Conservation (phyloP, 2,329 filamentous ascomycete genomes). For the Apiospora phragmitis region DNA sequence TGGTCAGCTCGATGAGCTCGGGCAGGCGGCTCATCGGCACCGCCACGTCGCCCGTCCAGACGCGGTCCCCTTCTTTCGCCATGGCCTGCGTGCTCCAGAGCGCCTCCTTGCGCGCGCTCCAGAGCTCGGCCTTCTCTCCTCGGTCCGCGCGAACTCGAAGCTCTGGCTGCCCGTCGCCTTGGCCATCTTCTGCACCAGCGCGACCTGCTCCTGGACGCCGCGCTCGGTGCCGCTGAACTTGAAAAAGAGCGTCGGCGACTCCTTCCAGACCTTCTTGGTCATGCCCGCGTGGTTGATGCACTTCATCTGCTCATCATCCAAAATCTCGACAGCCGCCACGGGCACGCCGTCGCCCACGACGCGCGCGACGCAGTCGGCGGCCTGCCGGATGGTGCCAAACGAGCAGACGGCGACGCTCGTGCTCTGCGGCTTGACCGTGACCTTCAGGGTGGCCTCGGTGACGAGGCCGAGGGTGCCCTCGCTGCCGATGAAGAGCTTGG, state of each 20-base stretch:
- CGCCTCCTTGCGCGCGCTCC: slow-evolving; percentile 82
- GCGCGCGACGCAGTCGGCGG: slow-evolving; percentile 69
- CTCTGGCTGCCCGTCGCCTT: slow-evolving; percentile 57
- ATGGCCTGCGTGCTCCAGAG: slow-evolving; percentile 78
- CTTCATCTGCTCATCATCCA: slow-evolving; percentile 77
- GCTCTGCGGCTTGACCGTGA: slow-evolving; percentile 73
- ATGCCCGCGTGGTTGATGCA: slow-evolving; percentile 55
- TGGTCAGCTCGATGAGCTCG: slow-evolving; percentile 76
- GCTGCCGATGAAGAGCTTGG: slow-evolving; percentile 75
- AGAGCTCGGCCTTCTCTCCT: slow-evolving; percentile 72
- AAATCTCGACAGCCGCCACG: slow-evolving; percentile 76
- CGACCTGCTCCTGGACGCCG: slow-evolving; percentile 77
- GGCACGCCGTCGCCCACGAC: slow-evolving; percentile 73
- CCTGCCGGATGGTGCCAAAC: slow-evolving; percentile 52
- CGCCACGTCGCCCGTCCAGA: slow-evolving; percentile 86
- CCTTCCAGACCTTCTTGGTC: slow-evolving; percentile 60
- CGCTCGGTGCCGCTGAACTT: slow-evolving; percentile 66
- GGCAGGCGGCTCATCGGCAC: slow-evolving; percentile 76
- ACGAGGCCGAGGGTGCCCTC: slow-evolving; percentile 82
- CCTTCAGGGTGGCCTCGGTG: slow-evolving; percentile 75
- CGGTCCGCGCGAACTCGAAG: slow-evolving; percentile 75
- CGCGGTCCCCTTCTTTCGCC: slow-evolving; percentile 64
- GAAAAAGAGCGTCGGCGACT: slow-evolving; percentile 69
- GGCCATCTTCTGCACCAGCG: slow-evolving; percentile 33
- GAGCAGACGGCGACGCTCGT: slow-evolving; percentile 68